Conservation (phyloP, 352 stramenopile species). For the Phytophthora quininea region DNA sequence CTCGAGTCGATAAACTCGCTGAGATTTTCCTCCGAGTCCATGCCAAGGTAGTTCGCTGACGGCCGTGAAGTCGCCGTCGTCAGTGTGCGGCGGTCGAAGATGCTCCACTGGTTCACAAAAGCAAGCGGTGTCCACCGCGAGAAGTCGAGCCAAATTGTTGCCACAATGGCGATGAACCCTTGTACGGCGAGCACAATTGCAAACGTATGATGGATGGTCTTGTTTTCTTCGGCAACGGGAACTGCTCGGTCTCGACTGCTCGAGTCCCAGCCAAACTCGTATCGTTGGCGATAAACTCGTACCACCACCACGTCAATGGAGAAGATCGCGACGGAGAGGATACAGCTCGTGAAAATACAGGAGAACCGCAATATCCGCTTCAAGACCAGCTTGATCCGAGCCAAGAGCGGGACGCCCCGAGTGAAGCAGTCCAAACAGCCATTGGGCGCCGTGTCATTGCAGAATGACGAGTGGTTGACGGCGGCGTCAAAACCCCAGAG, state of each 20-base stretch:
- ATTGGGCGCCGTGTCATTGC: slow-evolving; percentile 40
- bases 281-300: slow-evolving; percentile 19
- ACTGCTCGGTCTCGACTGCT: slow-evolving; percentile 7
- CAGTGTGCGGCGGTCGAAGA: not conserved
- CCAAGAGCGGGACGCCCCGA: slow-evolving; percentile 22
- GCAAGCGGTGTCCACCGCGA: slow-evolving; percentile 27
- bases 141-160: slow-evolving; percentile 34
- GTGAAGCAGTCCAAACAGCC: slow-evolving; percentile 39
- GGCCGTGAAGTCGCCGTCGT: slow-evolving; percentile 11
- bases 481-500: slow-evolving; percentile 29
- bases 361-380: slow-evolving; percentile 24
- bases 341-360: slow-evolving; percentile 16
- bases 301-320: slow-evolving; percentile 31
- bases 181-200: slow-evolving; percentile 12
- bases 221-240: slow-evolving; percentile 1
- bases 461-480: slow-evolving; percentile 27
- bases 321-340: slow-evolving; percentile 24
- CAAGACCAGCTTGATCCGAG: slow-evolving; percentile 27
- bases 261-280: slow-evolving; percentile 15
- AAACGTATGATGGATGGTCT: slow-evolving; percentile 1
- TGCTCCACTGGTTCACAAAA: slow-evolving; percentile 9
- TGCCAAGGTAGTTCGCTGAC: slow-evolving; percentile 30
- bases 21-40: slow-evolving; percentile 22
- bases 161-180: slow-evolving; percentile 15
- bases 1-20: slow-evolving; percentile 34